phyloP scores from a whole-genome alignment of 805 yeast genomes.

The Zygosaccharomyces kombuchaensis region DNA sequence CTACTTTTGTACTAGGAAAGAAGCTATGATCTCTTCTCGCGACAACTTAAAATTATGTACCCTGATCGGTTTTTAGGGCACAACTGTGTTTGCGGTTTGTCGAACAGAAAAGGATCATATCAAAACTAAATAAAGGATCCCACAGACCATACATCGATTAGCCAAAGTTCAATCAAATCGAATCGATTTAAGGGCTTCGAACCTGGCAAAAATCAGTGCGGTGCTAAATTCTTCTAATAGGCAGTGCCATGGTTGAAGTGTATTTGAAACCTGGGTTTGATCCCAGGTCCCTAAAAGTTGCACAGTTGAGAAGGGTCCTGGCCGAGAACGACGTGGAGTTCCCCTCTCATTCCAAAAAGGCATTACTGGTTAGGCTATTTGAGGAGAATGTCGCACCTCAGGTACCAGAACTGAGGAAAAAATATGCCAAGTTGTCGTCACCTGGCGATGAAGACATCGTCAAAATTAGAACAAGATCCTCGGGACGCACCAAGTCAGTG shows the following conservation, averaged over 20 bases:
- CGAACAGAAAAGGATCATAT: neutral
- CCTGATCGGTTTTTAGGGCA: no score
- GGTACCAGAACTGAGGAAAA: slow-evolving; percentile 40
- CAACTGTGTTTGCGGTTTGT: neutral
- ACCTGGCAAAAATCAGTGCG: neutral
- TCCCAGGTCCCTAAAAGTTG: slow-evolving; percentile 58
- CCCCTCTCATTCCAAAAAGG: slow-evolving; percentile 63
- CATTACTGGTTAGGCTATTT: slow-evolving; percentile 58
- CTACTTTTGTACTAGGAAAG: no score
- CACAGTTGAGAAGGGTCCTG: slow-evolving; percentile 65
- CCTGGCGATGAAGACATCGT: slow-evolving; percentile 40
- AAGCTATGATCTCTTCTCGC: no score
- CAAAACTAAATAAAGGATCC: neutral
- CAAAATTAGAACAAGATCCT: slow-evolving; percentile 31
- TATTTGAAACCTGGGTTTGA: slow-evolving; percentile 51
- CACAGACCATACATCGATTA: neutral
- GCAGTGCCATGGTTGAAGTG: slow-evolving; percentile 13
- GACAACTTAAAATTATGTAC: no score
- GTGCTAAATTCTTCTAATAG: neutral
- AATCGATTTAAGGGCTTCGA: neutral
- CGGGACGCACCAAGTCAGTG: slow-evolving; percentile 11
- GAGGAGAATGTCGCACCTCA: slow-evolving; percentile 48
- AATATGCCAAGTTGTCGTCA: slow-evolving; percentile 25
- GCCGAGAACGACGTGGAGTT: slow-evolving; percentile 57
- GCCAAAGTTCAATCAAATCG: neutral